A percentile compares a stretch with the other conserved stretches of the same genome.
phyloP scores from a whole-genome alignment of 2,329 filamentous ascomycete species.

The Penicillium sp. region DNA sequence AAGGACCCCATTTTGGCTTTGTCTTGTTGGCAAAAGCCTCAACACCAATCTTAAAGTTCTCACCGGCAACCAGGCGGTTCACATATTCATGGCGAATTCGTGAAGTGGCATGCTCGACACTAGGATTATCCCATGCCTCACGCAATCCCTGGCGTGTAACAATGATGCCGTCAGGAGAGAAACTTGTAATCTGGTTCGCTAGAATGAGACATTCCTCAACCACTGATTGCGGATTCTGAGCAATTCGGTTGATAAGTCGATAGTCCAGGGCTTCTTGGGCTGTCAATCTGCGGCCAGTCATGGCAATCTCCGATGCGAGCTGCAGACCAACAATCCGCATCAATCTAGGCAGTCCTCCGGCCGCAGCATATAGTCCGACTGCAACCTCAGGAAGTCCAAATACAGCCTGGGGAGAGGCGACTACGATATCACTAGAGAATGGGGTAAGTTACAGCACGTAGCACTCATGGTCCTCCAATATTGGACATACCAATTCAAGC shows the following conservation, averaged over 20 bases:
- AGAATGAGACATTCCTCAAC: slow-evolving; percentile 67
- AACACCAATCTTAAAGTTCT: slow-evolving; percentile 85
- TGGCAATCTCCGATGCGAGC: slow-evolving; percentile 66
- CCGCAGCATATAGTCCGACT: slow-evolving; percentile 65
- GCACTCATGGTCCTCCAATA: not conserved
- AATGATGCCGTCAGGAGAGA: slow-evolving; percentile 71
- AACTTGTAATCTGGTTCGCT: slow-evolving; percentile 57
- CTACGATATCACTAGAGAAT: slow-evolving; percentile 60
- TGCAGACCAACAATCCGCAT: slow-evolving; percentile 64
- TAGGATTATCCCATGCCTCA: slow-evolving; percentile 64
- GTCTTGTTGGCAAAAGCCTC: slow-evolving; percentile 66
- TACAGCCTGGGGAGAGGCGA: slow-evolving; percentile 55
- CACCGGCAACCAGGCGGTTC: slow-evolving; percentile 76
- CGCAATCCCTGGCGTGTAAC: slow-evolving; percentile 65
- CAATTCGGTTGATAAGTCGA: slow-evolving; percentile 65
- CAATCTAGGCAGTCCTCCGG: slow-evolving; percentile 66
- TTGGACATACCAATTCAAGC: slow-evolving; percentile 69
- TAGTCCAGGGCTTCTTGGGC: slow-evolving; percentile 59
- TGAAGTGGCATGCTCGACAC: slow-evolving; percentile 64
- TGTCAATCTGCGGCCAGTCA: slow-evolving; percentile 59
- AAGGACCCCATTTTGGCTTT: slow-evolving; percentile 71
- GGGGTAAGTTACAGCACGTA: not conserved
- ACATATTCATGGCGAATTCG: slow-evolving; percentile 82
- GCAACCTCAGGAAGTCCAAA: slow-evolving; percentile 70
- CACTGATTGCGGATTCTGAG: slow-evolving; percentile 65